A percentile compares a stretch with the other conserved stretches of the same genome.
Conservation (phyloP, 805 yeast genomes). For the Torulaspora quercuum region DNA sequence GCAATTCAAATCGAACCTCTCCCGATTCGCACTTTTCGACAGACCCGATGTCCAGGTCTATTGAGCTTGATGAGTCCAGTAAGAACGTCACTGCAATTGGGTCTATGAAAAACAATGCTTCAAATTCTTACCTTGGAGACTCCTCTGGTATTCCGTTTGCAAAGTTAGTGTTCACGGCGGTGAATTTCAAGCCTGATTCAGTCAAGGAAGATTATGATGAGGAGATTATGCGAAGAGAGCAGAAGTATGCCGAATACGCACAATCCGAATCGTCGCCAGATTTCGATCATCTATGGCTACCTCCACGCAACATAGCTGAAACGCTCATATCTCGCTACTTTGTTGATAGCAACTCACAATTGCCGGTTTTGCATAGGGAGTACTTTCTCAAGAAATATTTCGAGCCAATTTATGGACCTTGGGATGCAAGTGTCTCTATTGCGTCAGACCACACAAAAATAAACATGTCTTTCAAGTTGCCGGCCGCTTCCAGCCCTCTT, state of each 20-base stretch:
- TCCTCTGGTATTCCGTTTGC: constrained; percentile 71
- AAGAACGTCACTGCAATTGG: constrained; percentile 25
- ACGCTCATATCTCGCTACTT: constrained; percentile 62
- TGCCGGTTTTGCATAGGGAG: constrained; percentile 82
- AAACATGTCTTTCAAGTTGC: constrained; percentile 36
- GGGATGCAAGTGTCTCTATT: constrained; percentile 50
- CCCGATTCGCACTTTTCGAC: constrained; percentile 3
- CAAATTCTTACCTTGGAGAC: constrained; percentile 44
- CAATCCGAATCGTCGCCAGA: constrained; percentile 19
- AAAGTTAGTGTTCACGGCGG: constrained; percentile 71
- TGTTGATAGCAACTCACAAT: constrained; percentile 75
- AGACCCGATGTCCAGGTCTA: constrained; percentile 9
- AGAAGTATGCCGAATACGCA: constrained; percentile 22
- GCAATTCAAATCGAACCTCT: constrained; percentile 4
- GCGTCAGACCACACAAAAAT: constrained; percentile 57
- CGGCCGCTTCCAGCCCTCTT: constrained; percentile 20
- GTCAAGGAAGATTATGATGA: constrained; percentile 27
- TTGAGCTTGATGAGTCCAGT: constrained; percentile 26
- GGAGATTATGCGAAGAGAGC: constrained; percentile 25
- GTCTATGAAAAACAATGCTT: constrained; percentile 24
- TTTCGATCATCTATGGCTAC: constrained; percentile 41
- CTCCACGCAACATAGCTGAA: constrained; percentile 69
- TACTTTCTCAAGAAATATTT: constrained; percentile 63
- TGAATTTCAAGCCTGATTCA: constrained; percentile 48
- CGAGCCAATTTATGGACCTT: constrained; percentile 74